Conservation (phyloP, 2,329 filamentous ascomycete genomes). For the Scedosporium apiospermum region DNA sequence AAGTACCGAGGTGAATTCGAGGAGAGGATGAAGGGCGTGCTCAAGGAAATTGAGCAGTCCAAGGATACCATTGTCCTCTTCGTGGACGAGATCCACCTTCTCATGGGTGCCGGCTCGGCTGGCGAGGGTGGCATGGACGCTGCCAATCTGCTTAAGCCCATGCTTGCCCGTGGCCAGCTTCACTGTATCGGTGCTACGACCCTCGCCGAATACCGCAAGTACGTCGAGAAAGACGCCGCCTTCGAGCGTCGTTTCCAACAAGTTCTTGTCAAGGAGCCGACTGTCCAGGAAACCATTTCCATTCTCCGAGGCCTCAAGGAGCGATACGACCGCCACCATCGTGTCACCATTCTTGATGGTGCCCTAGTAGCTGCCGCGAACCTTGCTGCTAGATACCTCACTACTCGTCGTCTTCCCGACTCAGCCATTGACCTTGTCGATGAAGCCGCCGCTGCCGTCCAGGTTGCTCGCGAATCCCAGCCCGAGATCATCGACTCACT, state of each 20-base stretch:
- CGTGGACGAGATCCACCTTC: conserved; percentile 95
- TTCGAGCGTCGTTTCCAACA: conserved; percentile 99
- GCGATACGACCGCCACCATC: conserved; percentile 95
- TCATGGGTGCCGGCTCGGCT: conserved; percentile 93
- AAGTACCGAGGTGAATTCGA: conserved; percentile 99
- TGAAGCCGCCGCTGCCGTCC: conserved; percentile 91
- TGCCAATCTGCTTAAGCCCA: conserved; percentile 93
- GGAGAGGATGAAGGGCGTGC: conserved; percentile 96
- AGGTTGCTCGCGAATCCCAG: conserved; percentile 90
- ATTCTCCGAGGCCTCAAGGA: conserved; percentile 98
- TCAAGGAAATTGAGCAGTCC: conserved; percentile 92
- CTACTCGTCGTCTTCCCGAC: conserved; percentile 80
- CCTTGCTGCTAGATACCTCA: conserved; percentile 87
- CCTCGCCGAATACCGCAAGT: conserved; percentile 90
- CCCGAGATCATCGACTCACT: conserved; percentile 93
- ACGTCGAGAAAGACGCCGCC: conserved; percentile 96
- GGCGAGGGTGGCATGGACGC: conserved; percentile 98
- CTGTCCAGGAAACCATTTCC: conserved; percentile 81
- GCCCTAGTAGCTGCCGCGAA: conserved; percentile 89
- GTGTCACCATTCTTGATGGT: conserved; percentile 90
- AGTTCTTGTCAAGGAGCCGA: conserved; percentile 90
- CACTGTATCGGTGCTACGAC: conserved; percentile 98
- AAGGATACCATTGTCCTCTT: conserved; percentile 97
- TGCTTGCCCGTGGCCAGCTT: conserved; percentile 91
- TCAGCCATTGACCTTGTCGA: conserved; percentile 96